A percentile compares a stretch with the other conserved stretches of the same genome.
These are phyloP conservation scores for Populus davidiana DNA, from an alignment of 345 rosid species.

Conservation along the genomic window DNA sequence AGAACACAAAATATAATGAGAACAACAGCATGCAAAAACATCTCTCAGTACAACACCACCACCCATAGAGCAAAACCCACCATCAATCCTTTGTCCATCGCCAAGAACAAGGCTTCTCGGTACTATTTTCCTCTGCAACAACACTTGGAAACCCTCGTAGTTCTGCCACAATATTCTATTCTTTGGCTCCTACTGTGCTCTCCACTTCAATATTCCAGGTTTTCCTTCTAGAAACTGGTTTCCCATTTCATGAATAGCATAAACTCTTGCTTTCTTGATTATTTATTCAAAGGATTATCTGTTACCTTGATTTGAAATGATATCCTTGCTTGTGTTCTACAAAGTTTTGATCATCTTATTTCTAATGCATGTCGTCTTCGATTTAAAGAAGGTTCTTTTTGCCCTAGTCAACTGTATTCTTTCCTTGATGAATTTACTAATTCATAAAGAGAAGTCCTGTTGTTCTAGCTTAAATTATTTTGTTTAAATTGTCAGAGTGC, in stretches of 20 bases:
- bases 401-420: neutral
- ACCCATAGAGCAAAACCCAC: too few relatives aligned
- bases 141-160: neutral
- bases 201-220: neutral
- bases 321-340: neutral
- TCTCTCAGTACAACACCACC: too few relatives aligned
- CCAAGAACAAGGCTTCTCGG: too few relatives aligned
- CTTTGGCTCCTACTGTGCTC: neutral
- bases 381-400: neutral
- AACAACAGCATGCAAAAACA: too few relatives aligned
- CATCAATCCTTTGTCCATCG: too few relatives aligned
- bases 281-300: neutral
- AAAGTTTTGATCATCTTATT: neutral
- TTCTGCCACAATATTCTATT: neutral
- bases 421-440: neutral
- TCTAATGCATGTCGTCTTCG: neutral
- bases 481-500: neutral
- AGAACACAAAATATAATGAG: too few relatives aligned
- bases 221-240: neutral
- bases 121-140: too few relatives aligned
- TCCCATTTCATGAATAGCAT: neutral
- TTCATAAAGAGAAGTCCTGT: neutral
- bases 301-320: neutral
- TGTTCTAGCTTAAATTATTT: neutral
- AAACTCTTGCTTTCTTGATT: neutral